Evolutionary conservation across 2,329 filamentous ascomycete genomes (phyloP), one percentile per base, ranked within the genome.

Genomic region (Thelonectria blattea): DNA sequence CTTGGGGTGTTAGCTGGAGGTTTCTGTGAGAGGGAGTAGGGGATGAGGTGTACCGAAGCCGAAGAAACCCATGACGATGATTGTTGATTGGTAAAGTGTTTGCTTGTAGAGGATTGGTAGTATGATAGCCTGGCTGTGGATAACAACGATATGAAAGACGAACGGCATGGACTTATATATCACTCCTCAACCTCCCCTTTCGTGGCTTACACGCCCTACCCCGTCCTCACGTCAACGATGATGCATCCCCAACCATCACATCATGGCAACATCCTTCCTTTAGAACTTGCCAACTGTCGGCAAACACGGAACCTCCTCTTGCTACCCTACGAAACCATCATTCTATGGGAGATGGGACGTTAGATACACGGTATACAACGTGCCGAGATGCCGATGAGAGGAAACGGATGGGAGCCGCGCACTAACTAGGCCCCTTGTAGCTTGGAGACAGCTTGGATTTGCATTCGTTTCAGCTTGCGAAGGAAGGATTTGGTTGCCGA

Each of bases 1-100:
- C 60, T 62, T 9, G n/a, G 6, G 14, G n/a, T 24, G 52, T 50
- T 12, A 53, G 24, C 20, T 12, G 17, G 15, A 5, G n/a, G 2
- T 1, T 7, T 12, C 11, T 1, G 3, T 8, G 5, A 7, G 5
- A 17, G n/a, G 14, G 15, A 6, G 6, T 18, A 52, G 15, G 11
- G 20, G 17, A 5, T 3, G 10, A 18, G 42, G 18, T 27, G 32
- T 1, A 62, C 60, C 60, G 11, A 62, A 62, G n/a, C 56, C 60
- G 34, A 62, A 60, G 56, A 62, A 60, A 17, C 42, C 60, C 24
- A 20, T 42, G 11, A 27, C 22, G 32, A 41, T 3, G 15, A 3
- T 14, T 22, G 39, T 37, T 3, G 7, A 37, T 30, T 24, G 22
- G 27, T 24, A 30, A 8, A 30, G 5, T n/a, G 27, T 30, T 30